Evolutionary conservation across 208 protist genomes (phyloP).

Genomic region (Trypanosoma caninum): DNA sequence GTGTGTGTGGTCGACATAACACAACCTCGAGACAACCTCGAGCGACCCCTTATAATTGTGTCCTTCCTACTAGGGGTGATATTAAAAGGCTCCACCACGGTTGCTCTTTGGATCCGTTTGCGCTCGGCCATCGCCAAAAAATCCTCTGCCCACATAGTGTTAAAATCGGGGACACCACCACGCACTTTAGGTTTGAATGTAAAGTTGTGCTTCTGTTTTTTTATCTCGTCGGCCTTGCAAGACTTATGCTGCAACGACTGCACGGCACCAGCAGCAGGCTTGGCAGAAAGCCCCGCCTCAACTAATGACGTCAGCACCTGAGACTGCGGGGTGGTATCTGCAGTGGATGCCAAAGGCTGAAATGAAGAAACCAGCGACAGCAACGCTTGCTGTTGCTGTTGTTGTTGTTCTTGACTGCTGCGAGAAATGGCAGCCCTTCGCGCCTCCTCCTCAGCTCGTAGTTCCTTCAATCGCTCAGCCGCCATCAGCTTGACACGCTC

Average conservation of each 20-base stretch:
- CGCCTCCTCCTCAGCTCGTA: conserved; percentile 40
- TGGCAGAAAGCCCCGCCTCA: background rate
- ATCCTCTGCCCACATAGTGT: conserved; percentile 63
- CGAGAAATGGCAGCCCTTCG: conserved; percentile 47
- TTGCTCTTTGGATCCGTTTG: conserved; percentile 39
- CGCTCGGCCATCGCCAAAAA: conserved; percentile 37
- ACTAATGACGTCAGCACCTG: background rate
- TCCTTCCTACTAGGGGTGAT: conserved; percentile 39
- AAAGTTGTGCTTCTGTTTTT: conserved; percentile 47
- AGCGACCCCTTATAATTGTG: conserved; percentile 17
- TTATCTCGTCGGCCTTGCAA: conserved; percentile 3
- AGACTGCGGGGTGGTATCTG: background rate
- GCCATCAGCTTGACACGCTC: conserved; percentile 70
- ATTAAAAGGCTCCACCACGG: conserved; percentile 50
- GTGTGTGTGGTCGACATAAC: conserved; percentile 1
- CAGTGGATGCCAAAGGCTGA: conserved; percentile 3
- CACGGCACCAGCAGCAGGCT: background rate
- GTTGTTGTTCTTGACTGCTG: conserved; percentile 14
- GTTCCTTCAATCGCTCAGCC: conserved; percentile 32
- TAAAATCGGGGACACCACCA: conserved; percentile 76
- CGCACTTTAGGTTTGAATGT: conserved; percentile 77
- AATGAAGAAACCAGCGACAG: background rate
- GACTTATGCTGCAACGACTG: conserved; percentile 2
- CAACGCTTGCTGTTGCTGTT: conserved; percentile 3
- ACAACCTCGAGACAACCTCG: conserved; percentile 6